Percentiles rank a stretch among this genome's conserved stretches.
Conservation (phyloP, 352 stramenopile genomes). For the Globisporangium parvum region DNA sequence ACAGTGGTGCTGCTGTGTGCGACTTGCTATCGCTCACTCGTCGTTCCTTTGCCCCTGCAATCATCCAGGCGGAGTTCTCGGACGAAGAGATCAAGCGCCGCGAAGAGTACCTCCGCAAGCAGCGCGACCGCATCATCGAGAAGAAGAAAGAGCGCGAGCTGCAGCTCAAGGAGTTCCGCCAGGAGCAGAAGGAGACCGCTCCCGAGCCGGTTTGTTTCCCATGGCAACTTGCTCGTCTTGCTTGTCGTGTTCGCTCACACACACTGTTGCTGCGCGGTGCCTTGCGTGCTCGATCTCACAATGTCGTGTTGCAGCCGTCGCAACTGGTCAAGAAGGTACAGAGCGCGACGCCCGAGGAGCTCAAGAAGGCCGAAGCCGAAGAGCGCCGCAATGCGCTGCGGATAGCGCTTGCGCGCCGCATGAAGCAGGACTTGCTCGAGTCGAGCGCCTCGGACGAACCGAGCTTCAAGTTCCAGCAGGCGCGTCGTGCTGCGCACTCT, state of each 20-base stretch:
- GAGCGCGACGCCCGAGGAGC: conserved; percentile 40
- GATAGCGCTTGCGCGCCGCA: conserved; percentile 61
- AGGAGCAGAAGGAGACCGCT: conserved; percentile 60
- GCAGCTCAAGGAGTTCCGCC: conserved; percentile 69
- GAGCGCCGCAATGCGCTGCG: conserved; percentile 62
- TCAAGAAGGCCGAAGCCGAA: conserved; percentile 63
- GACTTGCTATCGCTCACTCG: too few species aligned
- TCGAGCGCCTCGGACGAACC: conserved; percentile 18
- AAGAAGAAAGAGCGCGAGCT: conserved; percentile 69
- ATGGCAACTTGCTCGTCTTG: background rate
- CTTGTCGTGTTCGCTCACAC: background rate
- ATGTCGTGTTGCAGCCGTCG: conserved; percentile 18
- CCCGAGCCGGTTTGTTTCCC: conserved; percentile 34
- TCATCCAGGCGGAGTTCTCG: conserved; percentile 50
- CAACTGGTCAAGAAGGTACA: conserved; percentile 67
- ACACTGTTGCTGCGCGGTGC: background rate
- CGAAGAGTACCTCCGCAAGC: conserved; percentile 68
- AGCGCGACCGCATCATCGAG: conserved; percentile 73
- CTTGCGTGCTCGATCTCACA: too few species aligned
- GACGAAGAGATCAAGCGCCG: conserved; percentile 65
- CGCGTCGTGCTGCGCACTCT: conserved; percentile 12
- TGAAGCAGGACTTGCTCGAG: conserved; percentile 79
- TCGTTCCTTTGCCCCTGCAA: background rate
- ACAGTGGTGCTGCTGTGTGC: background rate
- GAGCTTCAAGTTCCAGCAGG: conserved; percentile 55